Evolutionary conservation across 768 basidiomycete genomes (phyloP), one percentile per base, ranked within the genome.

Genomic region (Aureoboletus auriporus): DNA sequence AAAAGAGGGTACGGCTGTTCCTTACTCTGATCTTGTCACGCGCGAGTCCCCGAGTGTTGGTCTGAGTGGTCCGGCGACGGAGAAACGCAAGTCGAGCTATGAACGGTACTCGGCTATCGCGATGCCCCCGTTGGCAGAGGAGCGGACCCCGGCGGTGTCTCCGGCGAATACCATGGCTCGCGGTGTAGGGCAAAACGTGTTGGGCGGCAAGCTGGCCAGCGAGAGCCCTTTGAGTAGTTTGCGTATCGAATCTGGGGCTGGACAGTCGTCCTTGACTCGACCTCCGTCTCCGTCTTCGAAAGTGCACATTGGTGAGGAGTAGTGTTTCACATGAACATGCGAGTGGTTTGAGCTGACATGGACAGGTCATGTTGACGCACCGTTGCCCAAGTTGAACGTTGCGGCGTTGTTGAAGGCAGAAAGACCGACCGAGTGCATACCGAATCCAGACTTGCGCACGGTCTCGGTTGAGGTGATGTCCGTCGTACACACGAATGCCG

Each of bases 381-480:
- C 74, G 12, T 57, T 82, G 14, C 79, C 83, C 1, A 37, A 55
- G 12, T 62, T 83, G 44, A 70, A 86, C 46, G 59, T 87, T 30
- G 66, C 70, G 4, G 55, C 69, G 5, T 55, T 87, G n/a, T 45
- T 83, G 28, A 64, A 64, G 37, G 53, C 66, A 16, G 53, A 50
- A 10, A 33, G 36, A 12, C 40, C 45, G 12, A 13, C 42, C 6
- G 27, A 20, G 34, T 66, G 56, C 33, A 50, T 47, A 17, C 57
- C 63, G 7, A 58, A 71, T 39, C 48, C 67, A 0, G 76, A 77
- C 40, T 44, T 69, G 23, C 71, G 70, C 47, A 83, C 79, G 0
- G 76, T 93, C 31, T 89, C 87, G n/a, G 79, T 89, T 4, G 89
- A 92, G 33, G 75, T 86, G 3, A 70, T 91, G 62, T 64, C 71